phyloP scores from a whole-genome alignment of 139 green algal genomes.

The Limnomonas spitsbergensis region DNA sequence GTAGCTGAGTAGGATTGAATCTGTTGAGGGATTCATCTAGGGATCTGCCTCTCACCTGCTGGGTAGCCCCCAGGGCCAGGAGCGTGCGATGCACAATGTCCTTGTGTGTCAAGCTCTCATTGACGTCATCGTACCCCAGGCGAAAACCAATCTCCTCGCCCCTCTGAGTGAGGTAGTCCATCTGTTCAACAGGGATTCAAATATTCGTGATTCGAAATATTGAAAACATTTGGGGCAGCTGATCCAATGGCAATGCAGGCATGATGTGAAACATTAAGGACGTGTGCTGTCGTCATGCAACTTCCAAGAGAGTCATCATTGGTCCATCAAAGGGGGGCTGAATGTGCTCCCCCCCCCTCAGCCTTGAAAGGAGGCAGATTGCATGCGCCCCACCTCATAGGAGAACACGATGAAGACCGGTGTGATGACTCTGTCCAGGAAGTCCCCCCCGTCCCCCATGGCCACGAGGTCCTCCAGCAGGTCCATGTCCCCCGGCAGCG shows the following conservation, averaged over 20 bases:
- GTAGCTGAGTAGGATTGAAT: too few species aligned
- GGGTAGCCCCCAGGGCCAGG: background rate
- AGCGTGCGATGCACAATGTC: background rate
- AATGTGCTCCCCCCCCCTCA: too few species aligned
- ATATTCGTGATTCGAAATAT: too few species aligned
- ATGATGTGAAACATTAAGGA: too few species aligned
- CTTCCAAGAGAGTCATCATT: too few species aligned
- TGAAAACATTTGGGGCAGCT: too few species aligned
- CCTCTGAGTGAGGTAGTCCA: conserved; percentile 11
- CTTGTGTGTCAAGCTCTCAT: conserved; percentile 58
- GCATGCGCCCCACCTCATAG: conserved; percentile 26
- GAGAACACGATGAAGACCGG: conserved; percentile 36
- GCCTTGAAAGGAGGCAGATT: too few species aligned
- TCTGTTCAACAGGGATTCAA: too few species aligned
- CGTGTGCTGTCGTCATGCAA: too few species aligned
- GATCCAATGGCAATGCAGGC: too few species aligned
- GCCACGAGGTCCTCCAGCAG: conserved; percentile 45
- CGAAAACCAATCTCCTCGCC: conserved; percentile 44
- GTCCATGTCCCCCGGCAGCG: background rate
- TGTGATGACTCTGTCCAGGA: conserved; percentile 40
- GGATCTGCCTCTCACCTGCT: background rate
- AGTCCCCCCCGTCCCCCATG: conserved; percentile 52
- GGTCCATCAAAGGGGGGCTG: too few species aligned
- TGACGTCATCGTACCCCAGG: conserved; percentile 75
- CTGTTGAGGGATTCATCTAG: background rate